These are phyloP conservation scores for Cladobotryum mycophilum DNA, from an alignment of 2,329 filamentous ascomycete species.

Conservation along the genomic window DNA sequence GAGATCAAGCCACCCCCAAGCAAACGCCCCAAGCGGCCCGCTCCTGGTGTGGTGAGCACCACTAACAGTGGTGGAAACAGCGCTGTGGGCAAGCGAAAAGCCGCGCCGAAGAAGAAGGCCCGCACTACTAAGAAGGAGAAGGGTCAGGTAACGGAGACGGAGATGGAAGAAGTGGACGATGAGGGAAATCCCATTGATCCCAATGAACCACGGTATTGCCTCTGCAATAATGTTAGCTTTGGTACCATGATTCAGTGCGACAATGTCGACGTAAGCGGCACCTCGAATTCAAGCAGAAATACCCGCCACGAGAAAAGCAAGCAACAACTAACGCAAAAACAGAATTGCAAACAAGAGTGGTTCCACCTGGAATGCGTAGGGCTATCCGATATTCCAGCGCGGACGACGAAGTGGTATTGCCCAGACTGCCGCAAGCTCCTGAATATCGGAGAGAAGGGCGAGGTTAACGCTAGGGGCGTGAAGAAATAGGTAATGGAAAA, in stretches of 20 bases:
- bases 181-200: conserved; percentile 67
- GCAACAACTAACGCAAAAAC: conserved; percentile 14
- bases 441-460: conserved; percentile 57
- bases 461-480: conserved; percentile 54
- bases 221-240: conserved; percentile 74
- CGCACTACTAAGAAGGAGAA: conserved; percentile 43
- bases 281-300: conserved; percentile 6
- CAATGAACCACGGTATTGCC: conserved; percentile 68
- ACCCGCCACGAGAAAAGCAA: conserved; percentile 3
- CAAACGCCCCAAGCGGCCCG: conserved; percentile 62
- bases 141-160: conserved; percentile 35
- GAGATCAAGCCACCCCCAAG: conserved; percentile 38
- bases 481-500: conserved; percentile 26
- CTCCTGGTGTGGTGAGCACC: conserved; percentile 63
- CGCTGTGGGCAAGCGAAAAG: conserved; percentile 66
- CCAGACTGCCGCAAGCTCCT: conserved; percentile 62
- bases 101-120: conserved; percentile 60
- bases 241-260: conserved; percentile 82
- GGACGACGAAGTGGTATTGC: conserved; percentile 80
- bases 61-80: conserved; percentile 55
- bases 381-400: conserved; percentile 59
- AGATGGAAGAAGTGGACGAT: conserved; percentile 57
- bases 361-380: conserved; percentile 76
- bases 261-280: conserved; percentile 60
- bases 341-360: conserved; percentile 75